Evolutionary conservation across 352 stramenopile genomes (phyloP), one percentile per base, ranked within the genome.

Genomic region (Pythium graminicola): DNA sequence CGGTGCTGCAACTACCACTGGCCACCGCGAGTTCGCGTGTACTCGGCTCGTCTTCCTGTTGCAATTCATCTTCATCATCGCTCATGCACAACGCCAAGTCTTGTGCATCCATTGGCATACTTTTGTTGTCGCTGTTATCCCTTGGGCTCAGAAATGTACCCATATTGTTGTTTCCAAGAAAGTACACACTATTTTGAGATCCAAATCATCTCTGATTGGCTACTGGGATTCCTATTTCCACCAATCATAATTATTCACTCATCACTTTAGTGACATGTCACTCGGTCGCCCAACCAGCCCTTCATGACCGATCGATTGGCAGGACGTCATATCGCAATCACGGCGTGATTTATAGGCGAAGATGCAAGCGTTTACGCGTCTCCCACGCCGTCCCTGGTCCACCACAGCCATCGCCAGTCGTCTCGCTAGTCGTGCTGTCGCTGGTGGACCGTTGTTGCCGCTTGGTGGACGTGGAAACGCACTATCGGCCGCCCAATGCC

Each of bases 51-150:
- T n/a, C n/a, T n/a, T 27, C 53, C 11, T 31, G 42, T 31, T 49
- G 6, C 19, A 64, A 41, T 14, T 63, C 41, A 10, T 53, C 40
- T 0, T 77, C 66, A 8, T 80, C 63, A 40, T 82, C 72, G 38
- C 69, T 76, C 56, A 85, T 56, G 35, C 68, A 66, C 4, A 66
- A 54, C 23, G 50, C 60, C 11, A 85, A 42, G 29, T 85, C 67
- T 6, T 59, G 49, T 14, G 58, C 69, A 29, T 82, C 74, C n/a
- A n/a, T n/a, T n/a, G n/a, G n/a, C n/a, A n/a, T n/a, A n/a, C n/a
- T n/a, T n/a, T n/a, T n/a, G n/a, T n/a, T n/a, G n/a, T n/a, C n/a
- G n/a, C n/a, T n/a, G n/a, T n/a, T n/a, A n/a, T n/a, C n/a, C n/a
- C n/a, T n/a, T n/a, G n/a, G n/a, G n/a, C n/a, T 14, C 14, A 36